Base-by-base conservation (phyloP, 805 yeast species). In the Lipomyces anomalus region DNA sequence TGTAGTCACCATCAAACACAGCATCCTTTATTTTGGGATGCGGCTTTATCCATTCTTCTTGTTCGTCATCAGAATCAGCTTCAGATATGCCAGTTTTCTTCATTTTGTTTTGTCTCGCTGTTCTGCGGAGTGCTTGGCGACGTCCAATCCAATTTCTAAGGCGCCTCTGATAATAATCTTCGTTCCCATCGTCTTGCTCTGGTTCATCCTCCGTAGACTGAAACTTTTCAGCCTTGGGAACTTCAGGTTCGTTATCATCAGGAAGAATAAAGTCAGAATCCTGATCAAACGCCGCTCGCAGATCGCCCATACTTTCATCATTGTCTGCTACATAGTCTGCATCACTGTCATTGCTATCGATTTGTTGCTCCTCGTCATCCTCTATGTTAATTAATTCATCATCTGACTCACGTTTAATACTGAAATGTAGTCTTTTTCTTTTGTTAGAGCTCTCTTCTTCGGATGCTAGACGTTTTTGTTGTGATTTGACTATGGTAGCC, bases 1-100 rank as follows among this genome's bases (percentile, higher is more conserved):
- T 74, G 63, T 82, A 87, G 6, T 74, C 76, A 32, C 75, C 77
- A 58, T 86, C 82, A 4, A 90, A 65, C 4, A 75, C 70, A 0
- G 95, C 89, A 62, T 87, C 96, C 0, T 84, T 74, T 22, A 75
- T 69, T 0, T 75, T 67, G 0, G 96, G 96, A 64, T 88, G 95
- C 0, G 92, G 84, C 57, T 74, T 74, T 22, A 66, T 59, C 84
- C 88, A 84, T 62, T 88, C 95, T 1, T 55, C 56, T 18, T 42
- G 46, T 7, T 43, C 46, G 2, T 55, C 57, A 3, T 46, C 42
- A 9, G 44, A 24, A 16, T 43, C 43, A 33, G 40, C n/a, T 9
- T 42, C 43, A 5, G 32, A 6, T 9, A 44, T 21, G 26, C 24
- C 22, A 6, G 16, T 16, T 20, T 20, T 35, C 11, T 18, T 16